A percentile compares a stretch with the other conserved stretches of the same genome.
These are phyloP conservation scores for barley (Hordeum vulgare) DNA, from an alignment of 176 grass and related monocot species.

Conservation along the genomic window MorexV3_pseudomolecules_assembly NC_058518.1:493791773-493792272, in stretches of 20 bases:
- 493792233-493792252: neutral
- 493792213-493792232: neutral
- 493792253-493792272: slow-evolving; percentile 30
- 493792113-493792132: neutral
- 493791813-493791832: neutral
- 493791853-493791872: neutral
- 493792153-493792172: slow-evolving; percentile 49
- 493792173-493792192: slow-evolving; percentile 16
- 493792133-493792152: slow-evolving; percentile 31
- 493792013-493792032: slow-evolving; percentile 83
- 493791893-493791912: neutral
- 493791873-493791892: neutral
- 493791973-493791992: slow-evolving; percentile 44
- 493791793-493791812: neutral
- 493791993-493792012: slow-evolving; percentile 60
- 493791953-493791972: slow-evolving; percentile 61
- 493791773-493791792: neutral
- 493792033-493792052: slow-evolving; percentile 72
- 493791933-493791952: neutral
- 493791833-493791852: neutral
- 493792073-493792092: neutral
- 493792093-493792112: neutral
- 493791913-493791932: neutral
- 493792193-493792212: neutral
- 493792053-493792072: slow-evolving; percentile 26